Evolutionary conservation across 1,139 yeast species (phyloP).

Genomic region (Diutina catenulata): DNA sequence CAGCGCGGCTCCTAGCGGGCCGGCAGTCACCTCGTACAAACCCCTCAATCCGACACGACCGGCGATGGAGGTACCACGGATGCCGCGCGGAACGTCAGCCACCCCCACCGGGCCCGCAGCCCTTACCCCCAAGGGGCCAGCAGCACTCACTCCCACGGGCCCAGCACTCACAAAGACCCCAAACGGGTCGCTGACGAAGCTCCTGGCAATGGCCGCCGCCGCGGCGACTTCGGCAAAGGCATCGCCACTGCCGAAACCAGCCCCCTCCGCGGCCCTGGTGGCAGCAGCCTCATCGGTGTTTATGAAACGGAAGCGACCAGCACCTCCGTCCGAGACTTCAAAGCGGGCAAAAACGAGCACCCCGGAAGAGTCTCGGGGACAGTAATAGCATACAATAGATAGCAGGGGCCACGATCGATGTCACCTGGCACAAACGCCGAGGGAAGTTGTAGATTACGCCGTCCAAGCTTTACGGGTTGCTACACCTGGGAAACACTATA

Average conservation of each 20-base stretch:
- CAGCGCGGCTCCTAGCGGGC: no score
- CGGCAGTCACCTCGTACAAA: conserved; percentile 1
- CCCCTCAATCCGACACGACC: not conserved
- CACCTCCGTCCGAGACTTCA: not conserved
- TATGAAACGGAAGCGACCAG: not conserved
- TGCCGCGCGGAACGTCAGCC: no score
- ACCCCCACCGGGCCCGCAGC: no score
- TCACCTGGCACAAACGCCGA: no score
- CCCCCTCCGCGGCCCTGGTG: not conserved
- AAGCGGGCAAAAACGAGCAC: not conserved
- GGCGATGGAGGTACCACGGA: not conserved
- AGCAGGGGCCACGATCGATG: no score
- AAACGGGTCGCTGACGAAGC: not conserved
- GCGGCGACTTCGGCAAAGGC: not conserved
- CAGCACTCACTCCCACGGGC: not conserved
- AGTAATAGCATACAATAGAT: no score
- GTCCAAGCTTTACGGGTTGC: no score
- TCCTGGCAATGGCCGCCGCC: not conserved
- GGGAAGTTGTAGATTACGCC: no score
- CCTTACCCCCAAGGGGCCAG: no score
- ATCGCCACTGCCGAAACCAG: not conserved
- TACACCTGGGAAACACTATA: no score
- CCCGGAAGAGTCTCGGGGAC: no score
- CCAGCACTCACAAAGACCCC: not conserved
- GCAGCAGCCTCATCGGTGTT: not conserved